A percentile compares a stretch with the other conserved stretches of the same genome.
phyloP scores from a whole-genome alignment of 495 filamentous ascomycete genomes.

The Cryomyces minteri region DNA sequence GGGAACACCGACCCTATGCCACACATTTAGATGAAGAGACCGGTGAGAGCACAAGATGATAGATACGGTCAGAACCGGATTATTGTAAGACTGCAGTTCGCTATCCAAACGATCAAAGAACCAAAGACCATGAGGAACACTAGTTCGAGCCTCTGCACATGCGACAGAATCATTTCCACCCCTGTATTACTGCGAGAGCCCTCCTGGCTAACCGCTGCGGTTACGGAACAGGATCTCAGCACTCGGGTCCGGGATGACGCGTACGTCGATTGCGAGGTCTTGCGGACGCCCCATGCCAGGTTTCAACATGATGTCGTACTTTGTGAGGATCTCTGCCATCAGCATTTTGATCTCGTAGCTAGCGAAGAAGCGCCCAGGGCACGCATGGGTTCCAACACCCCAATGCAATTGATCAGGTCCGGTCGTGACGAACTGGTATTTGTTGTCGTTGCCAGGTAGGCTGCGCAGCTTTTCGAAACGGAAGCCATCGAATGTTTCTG shows the following conservation, averaged over 20 bases:
- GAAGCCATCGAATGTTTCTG: constrained; percentile 30
- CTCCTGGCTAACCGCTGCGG: no score
- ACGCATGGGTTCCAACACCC: constrained; percentile 33
- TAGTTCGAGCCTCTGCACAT: no score
- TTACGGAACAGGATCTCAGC: background rate
- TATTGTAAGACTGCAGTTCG: no score
- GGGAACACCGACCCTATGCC: no score
- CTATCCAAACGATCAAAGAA: no score
- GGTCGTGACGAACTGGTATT: constrained; percentile 26
- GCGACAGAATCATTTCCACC: no score
- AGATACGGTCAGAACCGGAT: no score
- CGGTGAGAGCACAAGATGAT: no score
- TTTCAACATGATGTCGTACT: constrained; percentile 1
- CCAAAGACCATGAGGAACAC: no score
- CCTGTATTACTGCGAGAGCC: no score
- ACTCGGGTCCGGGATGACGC: background rate
- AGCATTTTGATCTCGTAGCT: constrained; percentile 29
- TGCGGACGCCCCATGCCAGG: background rate
- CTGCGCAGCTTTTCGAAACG: constrained; percentile 31
- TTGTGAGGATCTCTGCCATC: constrained; percentile 7
- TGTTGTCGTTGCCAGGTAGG: constrained; percentile 13
- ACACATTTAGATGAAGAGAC: no score
- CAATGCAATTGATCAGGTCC: constrained; percentile 25
- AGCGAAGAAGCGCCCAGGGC: constrained; percentile 36
- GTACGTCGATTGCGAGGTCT: constrained; percentile 1